Evolutionary conservation across 2,329 filamentous ascomycete genomes (phyloP).

Genomic region (Coniochaeta pulveracea): DNA sequence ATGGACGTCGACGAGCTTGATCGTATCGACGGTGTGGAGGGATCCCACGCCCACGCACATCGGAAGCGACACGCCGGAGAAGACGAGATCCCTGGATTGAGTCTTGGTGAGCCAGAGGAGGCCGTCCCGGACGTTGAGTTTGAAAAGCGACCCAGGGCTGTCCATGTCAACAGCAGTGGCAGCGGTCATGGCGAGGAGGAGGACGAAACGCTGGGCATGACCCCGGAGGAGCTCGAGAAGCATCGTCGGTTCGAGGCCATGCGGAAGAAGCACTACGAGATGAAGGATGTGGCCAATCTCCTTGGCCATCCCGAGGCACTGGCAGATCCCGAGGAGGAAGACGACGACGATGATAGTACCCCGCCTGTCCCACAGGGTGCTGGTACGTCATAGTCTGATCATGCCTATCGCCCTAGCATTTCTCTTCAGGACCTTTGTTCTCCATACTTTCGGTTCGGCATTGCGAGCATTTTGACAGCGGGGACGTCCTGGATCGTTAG

Average conservation of each 20-base stretch:
- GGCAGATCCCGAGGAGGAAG: conserved; percentile 44
- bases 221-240: conserved; percentile 73
- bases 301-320: conserved; percentile 65
- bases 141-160: conserved; percentile 49
- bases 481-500: no score
- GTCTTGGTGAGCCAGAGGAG: conserved; percentile 86
- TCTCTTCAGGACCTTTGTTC: background rate
- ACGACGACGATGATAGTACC: conserved; percentile 17
- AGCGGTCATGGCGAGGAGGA: conserved; percentile 46
- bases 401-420: background rate
- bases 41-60: conserved; percentile 9
- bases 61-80: conserved; percentile 22
- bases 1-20: conserved; percentile 61
- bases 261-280: conserved; percentile 97
- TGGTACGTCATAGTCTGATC: conserved; percentile 9
- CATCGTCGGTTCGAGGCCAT: conserved; percentile 83
- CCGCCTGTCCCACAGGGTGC: conserved; percentile 28
- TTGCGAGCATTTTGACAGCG: no score
- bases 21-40: conserved; percentile 42
- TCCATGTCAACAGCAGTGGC: conserved; percentile 63
- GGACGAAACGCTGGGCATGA: conserved; percentile 40
- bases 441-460: no score
- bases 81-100: conserved; percentile 84
- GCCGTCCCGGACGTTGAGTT: conserved; percentile 39
- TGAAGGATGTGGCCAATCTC: conserved; percentile 84